A percentile compares a stretch with the other conserved stretches of the same genome.
Conservation (phyloP, 2,329 filamentous ascomycete genomes). For the Claviceps maximensis region DNA sequence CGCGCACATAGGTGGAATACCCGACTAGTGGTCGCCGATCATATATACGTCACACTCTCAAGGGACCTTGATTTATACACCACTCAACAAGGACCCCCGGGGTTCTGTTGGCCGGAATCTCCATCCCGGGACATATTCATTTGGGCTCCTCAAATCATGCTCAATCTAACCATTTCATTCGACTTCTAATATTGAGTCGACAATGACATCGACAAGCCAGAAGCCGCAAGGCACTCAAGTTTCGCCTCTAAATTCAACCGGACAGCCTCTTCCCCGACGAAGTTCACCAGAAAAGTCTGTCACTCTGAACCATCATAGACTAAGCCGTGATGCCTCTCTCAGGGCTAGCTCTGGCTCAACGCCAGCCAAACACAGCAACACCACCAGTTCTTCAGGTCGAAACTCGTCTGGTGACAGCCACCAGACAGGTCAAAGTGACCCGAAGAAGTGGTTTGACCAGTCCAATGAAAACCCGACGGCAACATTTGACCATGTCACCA, state of each 20-base stretch:
- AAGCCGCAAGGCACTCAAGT: slow-evolving; percentile 14
- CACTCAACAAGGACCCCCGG: neutral
- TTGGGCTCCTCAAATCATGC: neutral
- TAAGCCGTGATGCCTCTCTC: slow-evolving; percentile 28
- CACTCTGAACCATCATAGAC: slow-evolving; percentile 32
- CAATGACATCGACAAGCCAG: slow-evolving; percentile 18
- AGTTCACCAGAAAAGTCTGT: slow-evolving; percentile 32
- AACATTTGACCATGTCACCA: slow-evolving; percentile 26
- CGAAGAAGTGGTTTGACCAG: slow-evolving; percentile 40
- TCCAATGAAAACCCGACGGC: slow-evolving; percentile 37
- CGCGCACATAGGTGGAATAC: neutral
- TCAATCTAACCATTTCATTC: neutral
- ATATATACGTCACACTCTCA: slow-evolving; percentile 3
- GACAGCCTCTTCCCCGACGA: slow-evolving; percentile 31
- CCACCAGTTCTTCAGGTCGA: slow-evolving; percentile 15
- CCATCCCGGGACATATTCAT: slow-evolving; percentile 5
- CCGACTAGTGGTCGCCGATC: neutral
- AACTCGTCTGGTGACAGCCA: slow-evolving; percentile 38
- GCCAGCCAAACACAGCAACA: slow-evolving; percentile 9
- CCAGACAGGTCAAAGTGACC: slow-evolving; percentile 34
- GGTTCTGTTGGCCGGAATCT: neutral
- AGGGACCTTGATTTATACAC: neutral
- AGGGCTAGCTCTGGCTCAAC: slow-evolving; percentile 15
- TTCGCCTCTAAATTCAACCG: slow-evolving; percentile 15
- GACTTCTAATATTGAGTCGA: slow-evolving; percentile 2